A percentile compares a stretch with the other conserved stretches of the same genome.
phyloP scores from a whole-genome alignment of 371 early-diverging fungal species.

The Mucor piriformis region DNA sequence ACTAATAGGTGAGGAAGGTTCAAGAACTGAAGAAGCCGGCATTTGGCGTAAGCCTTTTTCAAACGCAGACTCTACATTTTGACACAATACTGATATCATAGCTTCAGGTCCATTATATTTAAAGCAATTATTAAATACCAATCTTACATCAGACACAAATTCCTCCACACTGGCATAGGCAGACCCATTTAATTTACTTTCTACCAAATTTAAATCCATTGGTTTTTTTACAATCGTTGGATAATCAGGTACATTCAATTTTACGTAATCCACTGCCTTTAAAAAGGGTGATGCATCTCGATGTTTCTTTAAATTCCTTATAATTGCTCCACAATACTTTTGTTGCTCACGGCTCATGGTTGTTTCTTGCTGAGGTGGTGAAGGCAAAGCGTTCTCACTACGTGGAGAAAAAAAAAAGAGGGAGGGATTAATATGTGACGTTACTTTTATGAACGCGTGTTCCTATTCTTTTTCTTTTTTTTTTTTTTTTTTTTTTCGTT shows the following conservation, averaged over 20 bases:
- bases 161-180: conserved; percentile 69
- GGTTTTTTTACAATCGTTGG: conserved; percentile 90
- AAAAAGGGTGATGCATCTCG: conserved; percentile 82
- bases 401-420: conserved; percentile 4
- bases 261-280: conserved; percentile 93
- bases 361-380: conserved; percentile 12
- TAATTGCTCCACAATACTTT: conserved; percentile 77
- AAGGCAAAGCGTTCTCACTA: conserved; percentile 16
- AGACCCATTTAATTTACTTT: conserved; percentile 75
- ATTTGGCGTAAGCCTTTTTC: conserved; percentile 69
- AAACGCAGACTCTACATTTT: conserved; percentile 76
- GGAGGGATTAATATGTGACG: not conserved
- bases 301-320: conserved; percentile 74
- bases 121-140: conserved; percentile 88
- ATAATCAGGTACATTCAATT: conserved; percentile 94
- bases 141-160: conserved; percentile 75
- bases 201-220: conserved; percentile 96
- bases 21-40: conserved; percentile 38
- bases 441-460: not conserved
- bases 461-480: not conserved
- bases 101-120: conserved; percentile 86
- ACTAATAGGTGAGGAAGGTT: conserved; percentile 14
- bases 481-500: not conserved
- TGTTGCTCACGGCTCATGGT: conserved; percentile 77
- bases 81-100: conserved; percentile 76